These are phyloP conservation scores for Sungouiozyma ichnusensis DNA, from an alignment of 805 yeast species.

Conservation along the genomic window DNA sequence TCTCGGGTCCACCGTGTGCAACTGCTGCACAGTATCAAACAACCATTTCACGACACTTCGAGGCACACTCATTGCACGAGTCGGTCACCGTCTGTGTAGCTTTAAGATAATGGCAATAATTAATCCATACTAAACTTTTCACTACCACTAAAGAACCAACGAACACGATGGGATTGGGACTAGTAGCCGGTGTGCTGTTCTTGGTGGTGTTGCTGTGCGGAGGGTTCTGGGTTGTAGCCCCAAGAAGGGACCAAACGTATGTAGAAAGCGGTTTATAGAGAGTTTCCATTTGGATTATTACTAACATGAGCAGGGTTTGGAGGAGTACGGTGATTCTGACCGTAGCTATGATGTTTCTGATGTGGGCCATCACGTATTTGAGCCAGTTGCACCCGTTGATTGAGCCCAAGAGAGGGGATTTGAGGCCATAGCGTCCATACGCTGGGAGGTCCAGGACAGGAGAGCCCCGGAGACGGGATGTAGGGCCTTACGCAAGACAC, in stretches of 20 bases:
- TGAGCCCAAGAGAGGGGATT: constrained; percentile 79
- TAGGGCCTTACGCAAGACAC: too few relatives aligned
- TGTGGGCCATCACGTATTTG: constrained; percentile 91
- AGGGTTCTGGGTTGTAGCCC: constrained; percentile 78
- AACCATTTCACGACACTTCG: constrained; percentile 7
- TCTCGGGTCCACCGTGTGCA: constrained; percentile 45
- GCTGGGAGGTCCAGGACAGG: neutral
- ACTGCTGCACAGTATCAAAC: constrained; percentile 20
- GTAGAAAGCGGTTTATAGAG: constrained; percentile 17
- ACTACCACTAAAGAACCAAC: too few relatives aligned
- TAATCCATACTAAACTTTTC: too few relatives aligned
- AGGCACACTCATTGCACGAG: constrained; percentile 3
- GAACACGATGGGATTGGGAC: neutral
- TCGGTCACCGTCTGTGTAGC: neutral
- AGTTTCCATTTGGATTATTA: constrained; percentile 2
- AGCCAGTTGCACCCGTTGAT: constrained; percentile 83
- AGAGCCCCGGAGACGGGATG: neutral
- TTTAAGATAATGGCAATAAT: neutral
- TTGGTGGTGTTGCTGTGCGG: constrained; percentile 48
- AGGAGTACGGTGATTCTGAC: constrained; percentile 60
- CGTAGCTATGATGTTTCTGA: constrained; percentile 65
- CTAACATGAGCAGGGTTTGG: constrained; percentile 39
- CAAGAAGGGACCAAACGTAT: constrained; percentile 65
- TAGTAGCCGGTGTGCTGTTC: constrained; percentile 51
- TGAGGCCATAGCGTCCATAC: constrained; percentile 61